Base-by-base conservation (phyloP, 129 eudicot genomes). In the Lonicera japonica region DNA sequence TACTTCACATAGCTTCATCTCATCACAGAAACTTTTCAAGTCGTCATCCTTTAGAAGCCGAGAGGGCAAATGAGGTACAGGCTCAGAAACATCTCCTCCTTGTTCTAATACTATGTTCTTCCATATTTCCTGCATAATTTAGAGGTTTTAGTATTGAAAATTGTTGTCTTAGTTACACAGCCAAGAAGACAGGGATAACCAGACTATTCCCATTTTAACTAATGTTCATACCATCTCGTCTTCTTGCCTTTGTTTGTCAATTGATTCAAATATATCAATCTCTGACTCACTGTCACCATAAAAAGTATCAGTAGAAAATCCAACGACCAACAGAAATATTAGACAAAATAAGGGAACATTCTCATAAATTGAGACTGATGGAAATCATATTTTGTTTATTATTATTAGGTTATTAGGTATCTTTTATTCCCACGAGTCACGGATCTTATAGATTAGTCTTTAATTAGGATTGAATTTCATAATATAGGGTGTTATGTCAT, bases 1-100 rank as follows among this genome's bases (percentile, higher is more conserved):
- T 25, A 58, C 77, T 63, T 94, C 99, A 65, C 67, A 64, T 65
- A 81, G 70, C 77, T 83, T 83, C 95, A 94, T 94, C 53, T 88
- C 96, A 76, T 94, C 94, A 77, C 72, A 76, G 56, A 94, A 88
- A 34, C 81, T 47, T 71, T 79, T 88, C 60, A 94, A 61, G 19
- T 94, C 99, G 41, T 81, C 88, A 38, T 83, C 95, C 23, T 85
- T 75, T 29, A 94, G 64, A 75, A 94, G 99, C 58, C 99, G 83
- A 45, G 99, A 71, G 56, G 96, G 99, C 64, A 84, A 70, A 19
- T 81, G 67, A 65, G 88, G 79, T 65, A 73, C 29, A 56, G 56
- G 58, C 41, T 80, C 86, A 48, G 78, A 73, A 76, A 80, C 58
- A 50, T 62, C 73, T 21, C 72, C 64, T 15, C 89, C 89, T 39